Base-by-base conservation (phyloP, 176 grass and related monocot genomes). In the Alopecurus myosuroides region DNA sequence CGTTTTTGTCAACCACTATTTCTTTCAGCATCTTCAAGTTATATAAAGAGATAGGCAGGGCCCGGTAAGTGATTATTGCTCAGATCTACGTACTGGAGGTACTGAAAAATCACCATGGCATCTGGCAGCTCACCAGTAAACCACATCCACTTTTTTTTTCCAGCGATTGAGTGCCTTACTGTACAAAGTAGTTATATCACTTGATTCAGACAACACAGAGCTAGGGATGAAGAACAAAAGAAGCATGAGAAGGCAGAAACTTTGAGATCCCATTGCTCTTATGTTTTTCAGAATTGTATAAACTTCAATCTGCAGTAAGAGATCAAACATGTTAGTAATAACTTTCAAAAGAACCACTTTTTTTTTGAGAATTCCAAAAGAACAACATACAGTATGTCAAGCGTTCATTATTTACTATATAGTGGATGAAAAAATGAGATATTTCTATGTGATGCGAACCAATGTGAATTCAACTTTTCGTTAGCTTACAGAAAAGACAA, bases 41-140 rank as follows among this genome's bases (percentile, higher is more conserved):
- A 25, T 85, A 86, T 64, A 98, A 82, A 17, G 92, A 92, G 75
- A 61, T 23, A 48, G 96, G 96, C 40, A 95, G 67, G 20, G 49
- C 9, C 14, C n/a, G n/a, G n/a, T n/a, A n/a, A n/a, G n/a, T n/a
- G n/a, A 46, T 98, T 98, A 28, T 87, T 71, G 25, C 81, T 94
- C 85, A 98, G 87, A 33, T 98, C 91, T 26, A 95, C 77, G 50
- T 88, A 79, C 56, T 85, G 69, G 17, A 98, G 87, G 63, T 81
- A 69, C 79, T 80, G 77, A 77, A 95, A 57, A 64, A 77, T 61
- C 44, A 78, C 89, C 58, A 88, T 52, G 22, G 28, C 30, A 70
- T 92, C 84, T 15, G 93, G 93, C 64, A 98, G 49, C 40, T 86
- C 85, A 81, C 96, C 93, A 2, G 45, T 87, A 82, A 98, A 87